Evolutionary conservation across 2,329 filamentous ascomycete species (phyloP), one percentile per base, ranked within the genome.

Genomic region (Aspergillus puulaauensis): DNA sequence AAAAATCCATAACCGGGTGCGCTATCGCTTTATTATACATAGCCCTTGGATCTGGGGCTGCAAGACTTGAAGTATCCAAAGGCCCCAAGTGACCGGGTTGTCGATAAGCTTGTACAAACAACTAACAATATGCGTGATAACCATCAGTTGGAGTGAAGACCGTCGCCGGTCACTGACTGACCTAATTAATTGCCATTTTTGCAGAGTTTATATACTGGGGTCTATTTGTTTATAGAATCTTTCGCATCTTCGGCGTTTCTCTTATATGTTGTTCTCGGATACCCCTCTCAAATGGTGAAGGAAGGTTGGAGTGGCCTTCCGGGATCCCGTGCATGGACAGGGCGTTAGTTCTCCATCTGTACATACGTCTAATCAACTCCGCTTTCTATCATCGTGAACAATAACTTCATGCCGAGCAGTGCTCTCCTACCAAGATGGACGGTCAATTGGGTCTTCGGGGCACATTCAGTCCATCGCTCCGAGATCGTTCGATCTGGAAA

Each of bases 401-500:
- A 50, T 50, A 11, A 21, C 17, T 7, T n/a, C n/a, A 35, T 19
- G 6, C 35, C 15, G 31, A 15, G 9, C 35, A 14, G 6, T 35
- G 2, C 33, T 24, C 37, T 1, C 2, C 35, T 35, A n/a, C n/a
- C 6, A 33, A 8, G 5, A 64, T 60, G 62, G 43, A 58, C 11
- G 19, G 15, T 4, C 51, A 40, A n/a, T 15, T 23, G 0, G 5
- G 14, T 19, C 17, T 61, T 15, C 52, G 27, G n/a, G 62, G 64
- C 1, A 56, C 57, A n/a, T 80, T 80, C 66, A 77, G 74, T 62
- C 67, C 70, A n/a, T 70, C 68, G 15, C 72, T 80, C 12, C 73
- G 73, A 12, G 64, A 66, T 31, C 74, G 75, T 21, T 64, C 71
- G 5, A 69, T 77, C 31, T 78, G 75, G 72, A 66, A 65, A 15